phyloP scores from a whole-genome alignment of 257 asterid genomes.

The Capsicum chinense region DNA sequence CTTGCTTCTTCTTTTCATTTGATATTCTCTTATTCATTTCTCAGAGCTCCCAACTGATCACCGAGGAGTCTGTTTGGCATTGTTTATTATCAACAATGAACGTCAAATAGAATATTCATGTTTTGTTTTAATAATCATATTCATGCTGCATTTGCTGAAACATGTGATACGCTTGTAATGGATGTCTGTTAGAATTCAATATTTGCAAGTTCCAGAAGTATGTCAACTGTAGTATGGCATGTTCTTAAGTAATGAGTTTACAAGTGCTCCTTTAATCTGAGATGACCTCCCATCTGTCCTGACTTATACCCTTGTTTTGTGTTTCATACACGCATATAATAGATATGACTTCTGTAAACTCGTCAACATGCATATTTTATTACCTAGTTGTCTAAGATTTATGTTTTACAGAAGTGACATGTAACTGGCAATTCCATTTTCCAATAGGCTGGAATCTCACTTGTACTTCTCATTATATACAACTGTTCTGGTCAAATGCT shows the following conservation, averaged over 20 bases:
- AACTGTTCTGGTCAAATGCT: slow-evolving; percentile 94
- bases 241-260: neutral
- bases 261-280: slow-evolving; percentile 23
- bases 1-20: slow-evolving; percentile 26
- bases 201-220: neutral
- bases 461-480: slow-evolving; percentile 83
- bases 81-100: slow-evolving; percentile 4
- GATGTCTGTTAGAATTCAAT: slow-evolving; percentile 21
- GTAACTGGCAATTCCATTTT: slow-evolving; percentile 23
- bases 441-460: slow-evolving; percentile 73
- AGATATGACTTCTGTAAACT: neutral
- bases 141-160: slow-evolving; percentile 18
- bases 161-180: neutral
- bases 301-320: neutral
- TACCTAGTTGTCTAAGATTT: neutral
- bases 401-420: neutral
- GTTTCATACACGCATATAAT: slow-evolving; percentile 1
- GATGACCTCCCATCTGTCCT: neutral
- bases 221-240: neutral
- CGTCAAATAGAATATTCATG: neutral
- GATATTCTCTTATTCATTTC: neutral
- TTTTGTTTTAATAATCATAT: slow-evolving; percentile 3
- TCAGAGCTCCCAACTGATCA: slow-evolving; percentile 6
- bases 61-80: slow-evolving; percentile 6
- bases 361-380: slow-evolving; percentile 24